phyloP scores from a whole-genome alignment of 2,329 filamentous ascomycete species.

The Neocucurbitaria cava region DNA sequence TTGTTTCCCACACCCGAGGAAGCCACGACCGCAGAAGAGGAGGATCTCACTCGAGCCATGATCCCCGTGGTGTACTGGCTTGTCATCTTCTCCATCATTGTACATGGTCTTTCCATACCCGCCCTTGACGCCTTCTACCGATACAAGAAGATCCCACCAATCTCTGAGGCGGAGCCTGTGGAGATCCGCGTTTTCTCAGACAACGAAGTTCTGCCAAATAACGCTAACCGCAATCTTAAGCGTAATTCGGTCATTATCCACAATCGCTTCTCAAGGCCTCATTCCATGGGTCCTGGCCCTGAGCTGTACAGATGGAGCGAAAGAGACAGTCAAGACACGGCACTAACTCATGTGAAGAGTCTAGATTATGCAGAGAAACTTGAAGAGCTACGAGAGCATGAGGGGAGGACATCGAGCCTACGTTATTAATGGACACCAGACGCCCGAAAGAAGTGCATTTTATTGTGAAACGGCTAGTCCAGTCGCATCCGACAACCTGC shows the following conservation, averaged over 20 bases:
- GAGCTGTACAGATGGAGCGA: conserved; percentile 15
- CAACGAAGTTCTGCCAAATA: conserved; percentile 51
- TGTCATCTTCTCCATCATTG: conserved; percentile 55
- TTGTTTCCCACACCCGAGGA: conserved; percentile 52
- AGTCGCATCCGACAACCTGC: no score
- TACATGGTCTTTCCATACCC: conserved; percentile 59
- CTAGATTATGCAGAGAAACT: no score
- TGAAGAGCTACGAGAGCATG: no score
- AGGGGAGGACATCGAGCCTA: no score
- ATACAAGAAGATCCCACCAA: conserved; percentile 51
- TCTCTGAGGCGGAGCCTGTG: conserved; percentile 47
- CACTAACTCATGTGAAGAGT: no score
- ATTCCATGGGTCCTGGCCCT: conserved; percentile 10
- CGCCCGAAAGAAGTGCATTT: no score
- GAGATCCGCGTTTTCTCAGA: conserved; percentile 50
- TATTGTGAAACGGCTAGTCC: no score
- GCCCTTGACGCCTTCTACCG: conserved; percentile 51
- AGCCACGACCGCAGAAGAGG: conserved; percentile 50
- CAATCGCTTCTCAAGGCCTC: conserved; percentile 54
- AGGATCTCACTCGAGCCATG: conserved; percentile 51
- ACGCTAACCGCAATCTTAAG: conserved; percentile 44
- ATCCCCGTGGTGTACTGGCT: conserved; percentile 57
- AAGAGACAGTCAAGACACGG: conserved; percentile 1
- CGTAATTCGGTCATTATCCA: conserved; percentile 51
- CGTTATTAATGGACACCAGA: no score